A percentile compares a stretch with the other conserved stretches of the same genome.
Evolutionary conservation across 148 eudicot species (phyloP).

Genomic region (Hydrangea macrophylla): DNA sequence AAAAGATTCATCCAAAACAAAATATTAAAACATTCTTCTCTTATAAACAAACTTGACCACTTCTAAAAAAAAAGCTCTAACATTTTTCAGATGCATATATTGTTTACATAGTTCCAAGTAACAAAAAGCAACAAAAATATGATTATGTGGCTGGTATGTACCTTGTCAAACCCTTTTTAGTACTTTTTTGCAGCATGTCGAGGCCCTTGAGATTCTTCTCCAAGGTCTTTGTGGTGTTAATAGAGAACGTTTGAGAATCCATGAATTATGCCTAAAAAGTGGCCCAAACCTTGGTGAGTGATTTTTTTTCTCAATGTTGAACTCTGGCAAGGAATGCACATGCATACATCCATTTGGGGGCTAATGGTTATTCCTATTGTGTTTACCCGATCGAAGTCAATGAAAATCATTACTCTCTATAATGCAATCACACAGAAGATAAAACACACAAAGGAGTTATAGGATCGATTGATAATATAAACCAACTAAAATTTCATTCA

Average conservation of each 20-base stretch:
- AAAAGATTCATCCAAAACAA: no score
- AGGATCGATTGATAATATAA: no score
- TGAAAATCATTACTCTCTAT: no score
- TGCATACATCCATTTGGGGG: not conserved
- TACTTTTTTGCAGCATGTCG: conserved; percentile 68
- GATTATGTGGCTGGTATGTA: no score
- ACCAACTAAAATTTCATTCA: no score
- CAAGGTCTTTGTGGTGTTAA: conserved; percentile 87
- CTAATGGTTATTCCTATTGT: not conserved
- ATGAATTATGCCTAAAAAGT: conserved; percentile 84
- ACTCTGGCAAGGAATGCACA: not conserved
- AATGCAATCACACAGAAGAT: no score
- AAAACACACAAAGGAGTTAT: no score
- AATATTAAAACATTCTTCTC: not conserved
- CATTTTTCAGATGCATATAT: not conserved
- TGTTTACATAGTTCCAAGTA: no score
- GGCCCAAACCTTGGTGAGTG: conserved; percentile 71
- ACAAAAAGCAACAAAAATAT: no score
- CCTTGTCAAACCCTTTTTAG: not conserved
- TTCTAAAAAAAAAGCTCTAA: not conserved
- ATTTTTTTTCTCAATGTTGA: not conserved
- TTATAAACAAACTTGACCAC: not conserved
- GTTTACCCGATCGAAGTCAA: no score
- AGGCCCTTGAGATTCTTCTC: conserved; percentile 94
- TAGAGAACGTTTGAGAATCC: conserved; percentile 67